phyloP scores from a whole-genome alignment of 805 yeast genomes.

The Lipomyces spencermartinsiae region DNA sequence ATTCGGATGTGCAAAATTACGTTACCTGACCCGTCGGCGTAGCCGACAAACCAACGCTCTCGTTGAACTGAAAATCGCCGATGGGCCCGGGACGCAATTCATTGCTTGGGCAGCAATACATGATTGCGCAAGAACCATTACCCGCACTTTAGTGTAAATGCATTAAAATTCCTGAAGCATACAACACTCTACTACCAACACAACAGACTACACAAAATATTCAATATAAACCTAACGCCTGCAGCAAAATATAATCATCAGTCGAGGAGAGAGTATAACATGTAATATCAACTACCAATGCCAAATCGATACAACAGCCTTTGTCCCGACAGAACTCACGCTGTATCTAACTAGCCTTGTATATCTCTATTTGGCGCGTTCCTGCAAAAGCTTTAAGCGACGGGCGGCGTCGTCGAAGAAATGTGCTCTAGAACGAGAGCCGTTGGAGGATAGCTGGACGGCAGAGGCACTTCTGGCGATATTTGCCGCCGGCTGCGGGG shows the following conservation, averaged over 20 bases:
- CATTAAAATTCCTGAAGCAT: not conserved
- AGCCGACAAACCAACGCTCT: no score
- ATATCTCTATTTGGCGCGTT: not conserved
- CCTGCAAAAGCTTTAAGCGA: slow-evolving; percentile 23
- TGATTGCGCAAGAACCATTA: no score
- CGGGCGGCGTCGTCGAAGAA: slow-evolving; percentile 36
- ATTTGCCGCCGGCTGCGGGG: slow-evolving; percentile 23
- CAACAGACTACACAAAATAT: not conserved
- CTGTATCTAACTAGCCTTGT: not conserved
- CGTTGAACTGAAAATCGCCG: no score
- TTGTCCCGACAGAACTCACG: not conserved
- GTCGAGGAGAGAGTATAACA: not conserved
- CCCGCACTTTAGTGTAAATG: no score
- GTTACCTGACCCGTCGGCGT: no score
- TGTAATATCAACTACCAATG: not conserved
- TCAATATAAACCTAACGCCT: slow-evolving; percentile 7
- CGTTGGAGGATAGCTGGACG: slow-evolving; percentile 18
- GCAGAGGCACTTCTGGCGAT: slow-evolving; percentile 27
- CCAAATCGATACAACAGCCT: not conserved
- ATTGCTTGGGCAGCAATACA: no score
- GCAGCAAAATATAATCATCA: not conserved
- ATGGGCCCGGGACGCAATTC: no score
- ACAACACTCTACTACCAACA: not conserved
- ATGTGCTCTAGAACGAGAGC: slow-evolving; percentile 9
- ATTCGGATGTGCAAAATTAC: no score